A percentile compares a stretch with the other conserved stretches of the same genome.
These are phyloP conservation scores for Globisporangium canariense DNA, from an alignment of 352 stramenopile genomes.

Conservation along the genomic window DNA sequence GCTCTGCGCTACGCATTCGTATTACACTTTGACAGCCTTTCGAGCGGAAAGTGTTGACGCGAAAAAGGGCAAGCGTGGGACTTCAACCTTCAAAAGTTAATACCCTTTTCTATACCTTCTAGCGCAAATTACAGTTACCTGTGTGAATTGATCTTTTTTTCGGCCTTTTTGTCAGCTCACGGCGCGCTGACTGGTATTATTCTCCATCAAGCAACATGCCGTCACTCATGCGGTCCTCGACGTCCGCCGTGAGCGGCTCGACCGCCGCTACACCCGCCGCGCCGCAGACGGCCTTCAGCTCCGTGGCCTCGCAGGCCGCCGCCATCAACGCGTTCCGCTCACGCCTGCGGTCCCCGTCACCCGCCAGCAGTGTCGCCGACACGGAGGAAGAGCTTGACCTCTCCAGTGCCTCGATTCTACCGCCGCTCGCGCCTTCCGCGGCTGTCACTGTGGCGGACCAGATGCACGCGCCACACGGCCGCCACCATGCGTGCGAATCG, in stretches of 20 bases:
- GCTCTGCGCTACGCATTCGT: background rate
- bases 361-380: conserved; percentile 26
- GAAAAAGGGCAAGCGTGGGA: conserved; percentile 2
- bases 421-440: conserved; percentile 24
- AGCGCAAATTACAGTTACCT: background rate
- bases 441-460: conserved; percentile 8
- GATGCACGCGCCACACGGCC: conserved; percentile 18
- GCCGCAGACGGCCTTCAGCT: conserved; percentile 22
- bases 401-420: conserved; percentile 29
- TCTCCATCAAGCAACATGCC: conserved; percentile 39
- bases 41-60: conserved; percentile 4
- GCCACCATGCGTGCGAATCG: conserved; percentile 35
- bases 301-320: conserved; percentile 39
- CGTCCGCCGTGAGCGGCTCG: conserved; percentile 14
- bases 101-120: background rate
- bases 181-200: background rate
- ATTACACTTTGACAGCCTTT: background rate
- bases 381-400: conserved; percentile 38
- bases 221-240: conserved; percentile 30
- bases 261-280: conserved; percentile 12
- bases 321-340: conserved; percentile 38
- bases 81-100: conserved; percentile 6
- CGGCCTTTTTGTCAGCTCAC: background rate
- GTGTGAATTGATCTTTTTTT: conserved; percentile 1
- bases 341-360: conserved; percentile 36